Evolutionary conservation across 164 flowering plant species (phyloP), one percentile per base, ranked within the genome.

Genomic region (Tetrastigma voinierianum): DNA sequence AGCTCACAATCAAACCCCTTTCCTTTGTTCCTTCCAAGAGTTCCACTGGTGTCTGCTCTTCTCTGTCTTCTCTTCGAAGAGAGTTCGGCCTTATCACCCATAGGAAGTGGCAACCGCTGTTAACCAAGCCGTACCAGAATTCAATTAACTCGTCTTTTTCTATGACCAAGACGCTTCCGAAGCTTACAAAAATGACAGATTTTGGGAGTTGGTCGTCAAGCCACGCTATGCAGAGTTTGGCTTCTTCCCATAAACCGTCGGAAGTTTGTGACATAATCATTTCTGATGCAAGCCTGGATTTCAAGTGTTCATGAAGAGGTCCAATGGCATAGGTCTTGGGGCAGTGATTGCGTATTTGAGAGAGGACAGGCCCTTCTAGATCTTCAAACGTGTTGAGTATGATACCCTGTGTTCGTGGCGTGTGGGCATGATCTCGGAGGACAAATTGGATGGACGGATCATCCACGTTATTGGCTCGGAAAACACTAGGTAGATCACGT

Each of bases 181-280:
- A 83, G 69, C 88, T 83, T 1, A 83, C 86, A 19, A 83, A 88
- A 14, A 88, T 20, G 11, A 88, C 90, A 0, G 89, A 88, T 4
- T 72, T 67, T 0, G 49, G 5, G 0, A 81, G 77, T 25, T 83
- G 80, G 0, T 64, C 10, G 44, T 84, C 81, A 2, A 88, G 83
- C 93, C 89, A 88, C 12, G 61, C 19, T 12, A 88, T 55, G 78
- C 87, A 88, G 53, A 72, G 75, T 4, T 59, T 47, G 63, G 86
- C 87, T 21, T 71, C 78, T 54, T 74, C 17, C 78, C 78, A 73
- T 10, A 82, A 21, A 45, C 62, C 60, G 18, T 20, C 61, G 2
- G 74, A 55, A n/a, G 47, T 15, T 10, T 3, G 18, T 17, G 61
- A 46, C 32, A 72, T 76, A 7, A 7, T 4, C 18, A 43, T 7